Base-by-base conservation (phyloP, 1,284 basidiomycete species). In the Trichosporon sp. region DNA sequence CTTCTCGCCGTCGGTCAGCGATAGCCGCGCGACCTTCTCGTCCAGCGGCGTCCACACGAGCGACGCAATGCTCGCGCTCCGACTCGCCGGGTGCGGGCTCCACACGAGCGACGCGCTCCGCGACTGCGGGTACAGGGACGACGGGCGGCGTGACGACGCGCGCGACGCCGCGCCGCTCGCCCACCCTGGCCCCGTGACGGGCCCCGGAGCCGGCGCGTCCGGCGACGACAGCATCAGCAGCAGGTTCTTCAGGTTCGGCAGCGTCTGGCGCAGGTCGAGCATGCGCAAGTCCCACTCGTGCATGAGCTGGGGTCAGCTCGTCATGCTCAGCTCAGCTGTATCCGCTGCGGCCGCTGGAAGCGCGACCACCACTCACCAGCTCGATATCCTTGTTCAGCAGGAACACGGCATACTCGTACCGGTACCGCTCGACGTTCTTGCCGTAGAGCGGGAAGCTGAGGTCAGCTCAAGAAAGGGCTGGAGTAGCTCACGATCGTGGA, bases 351-450 rank as follows among this genome's bases (percentile, higher is more conserved):
- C 35, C 4, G 35, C 4, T 38, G 35, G 12, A 4, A 38, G 35
- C 12, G 65, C n/a, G n/a, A n/a, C n/a, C n/a, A n/a, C n/a, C 13
- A 77, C 88, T 75, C 75, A 95, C 93, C 87, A 94, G 86, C 84
- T 99, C 96, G 73, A 99, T 94, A 80, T 99, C 87, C 84, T 99
- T 99, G 85, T 99, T 99, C 44, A 99, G 86, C 62, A 99, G 84
- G 80, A 97, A 99, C 3, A 98, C 95, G 9, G 91, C 97, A 83
- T 99, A 99, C 80, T 99, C 96, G 81, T 97, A 99, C 31, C 97
- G 87, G 83, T 98, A 98, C 51, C 90, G 90, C 80, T 99, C 97
- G 68, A 98, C 94, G 11, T 95, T 94, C 82, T 89, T 92, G 0
- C 92, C 91, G 80, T 95, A 98, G 38, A 99, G 85, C 11, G 96